A percentile compares a stretch with the other conserved stretches of the same genome.
phyloP scores from a whole-genome alignment of 352 stramenopile species.

The Globisporangium carolinianum region DNA sequence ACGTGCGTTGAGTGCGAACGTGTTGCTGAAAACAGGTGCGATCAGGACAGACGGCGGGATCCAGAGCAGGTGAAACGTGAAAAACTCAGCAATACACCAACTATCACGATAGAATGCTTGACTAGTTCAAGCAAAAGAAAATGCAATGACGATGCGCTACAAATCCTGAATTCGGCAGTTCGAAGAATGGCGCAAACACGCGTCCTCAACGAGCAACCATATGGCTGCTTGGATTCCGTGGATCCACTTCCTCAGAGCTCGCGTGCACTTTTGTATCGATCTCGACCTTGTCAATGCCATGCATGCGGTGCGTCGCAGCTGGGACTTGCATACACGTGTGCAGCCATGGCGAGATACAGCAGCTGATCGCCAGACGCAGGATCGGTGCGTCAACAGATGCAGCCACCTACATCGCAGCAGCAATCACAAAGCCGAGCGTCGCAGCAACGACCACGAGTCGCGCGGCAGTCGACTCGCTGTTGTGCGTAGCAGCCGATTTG shows the following conservation, averaged over 20 bases:
- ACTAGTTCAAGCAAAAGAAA: neutral
- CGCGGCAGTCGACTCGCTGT: neutral
- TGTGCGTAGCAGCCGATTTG: neutral
- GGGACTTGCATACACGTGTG: no score
- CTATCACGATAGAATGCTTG: neutral
- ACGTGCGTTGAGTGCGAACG: neutral
- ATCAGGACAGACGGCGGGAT: neutral
- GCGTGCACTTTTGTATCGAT: neutral
- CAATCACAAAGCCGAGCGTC: neutral
- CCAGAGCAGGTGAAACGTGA: neutral
- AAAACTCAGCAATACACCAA: no score
- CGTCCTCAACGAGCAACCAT: constrained; percentile 2
- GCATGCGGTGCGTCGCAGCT: neutral
- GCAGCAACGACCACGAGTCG: neutral
- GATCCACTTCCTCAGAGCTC: neutral
- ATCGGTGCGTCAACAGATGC: no score
- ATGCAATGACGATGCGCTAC: no score
- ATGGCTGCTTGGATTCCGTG: constrained; percentile 6
- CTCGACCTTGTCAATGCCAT: no score
- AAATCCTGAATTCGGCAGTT: no score
- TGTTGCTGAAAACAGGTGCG: neutral
- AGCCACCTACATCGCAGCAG: neutral
- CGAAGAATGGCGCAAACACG: constrained; percentile 9
- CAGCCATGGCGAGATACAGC: neutral
- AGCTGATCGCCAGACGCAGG: no score